Percentiles rank a stretch among this genome's conserved stretches.
phyloP scores from a whole-genome alignment of 345 rosid genomes.

The Brassica rapa region DNA sequence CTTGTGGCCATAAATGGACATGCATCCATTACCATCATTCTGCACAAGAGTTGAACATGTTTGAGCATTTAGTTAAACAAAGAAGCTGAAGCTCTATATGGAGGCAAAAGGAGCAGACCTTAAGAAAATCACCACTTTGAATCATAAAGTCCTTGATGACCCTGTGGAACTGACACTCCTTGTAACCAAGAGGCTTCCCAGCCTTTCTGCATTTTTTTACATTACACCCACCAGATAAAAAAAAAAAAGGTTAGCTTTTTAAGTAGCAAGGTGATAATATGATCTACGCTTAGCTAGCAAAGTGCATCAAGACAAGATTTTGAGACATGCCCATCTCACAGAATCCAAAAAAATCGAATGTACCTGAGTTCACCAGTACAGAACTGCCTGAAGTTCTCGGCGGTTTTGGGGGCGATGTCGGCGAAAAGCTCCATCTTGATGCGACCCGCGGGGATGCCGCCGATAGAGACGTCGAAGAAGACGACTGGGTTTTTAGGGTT shows the following conservation, averaged over 20 bases:
- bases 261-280: too few relatives aligned
- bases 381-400: slow-evolving; percentile 97
- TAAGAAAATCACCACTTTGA: slow-evolving; percentile 92
- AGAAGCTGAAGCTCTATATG: too few relatives aligned
- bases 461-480: slow-evolving; percentile 91
- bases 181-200: slow-evolving; percentile 89
- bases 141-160: slow-evolving; percentile 97
- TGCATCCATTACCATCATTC: slow-evolving; percentile 97
- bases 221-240: slow-evolving; percentile 3
- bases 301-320: background rate
- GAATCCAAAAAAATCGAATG: background rate
- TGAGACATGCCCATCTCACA: background rate
- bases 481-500: slow-evolving; percentile 96
- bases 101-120: slow-evolving; percentile 47
- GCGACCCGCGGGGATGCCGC: slow-evolving; percentile 88
- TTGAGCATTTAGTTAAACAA: background rate
- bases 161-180: slow-evolving; percentile 91
- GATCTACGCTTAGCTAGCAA: background rate
- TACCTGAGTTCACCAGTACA: slow-evolving; percentile 96
- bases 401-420: slow-evolving; percentile 84
- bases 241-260: background rate
- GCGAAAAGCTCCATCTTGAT: slow-evolving; percentile 99
- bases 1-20: slow-evolving; percentile 80
- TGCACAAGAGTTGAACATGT: slow-evolving; percentile 41
- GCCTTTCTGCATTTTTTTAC: slow-evolving; percentile 61